Evolutionary conservation across 768 basidiomycete genomes (phyloP), one percentile per base, ranked within the genome.

Genomic region (Tylopilus balloui): DNA sequence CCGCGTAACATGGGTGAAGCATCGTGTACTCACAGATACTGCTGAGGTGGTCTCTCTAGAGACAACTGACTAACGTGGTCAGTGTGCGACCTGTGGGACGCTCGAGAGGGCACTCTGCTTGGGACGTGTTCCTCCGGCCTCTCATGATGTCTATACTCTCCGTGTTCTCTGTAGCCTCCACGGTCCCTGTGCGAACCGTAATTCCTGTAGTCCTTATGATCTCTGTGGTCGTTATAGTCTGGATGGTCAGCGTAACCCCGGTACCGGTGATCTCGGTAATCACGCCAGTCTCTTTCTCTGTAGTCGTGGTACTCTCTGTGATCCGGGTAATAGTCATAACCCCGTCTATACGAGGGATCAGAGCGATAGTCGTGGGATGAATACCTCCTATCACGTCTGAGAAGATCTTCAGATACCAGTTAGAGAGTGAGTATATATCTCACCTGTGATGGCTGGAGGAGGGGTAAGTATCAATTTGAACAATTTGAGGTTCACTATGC

Each of bases 81-180:
- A n/a, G n/a, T 55, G 47, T 62, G 40, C 17, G 57, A 14, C 50
- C 68, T 56, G 17, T 68, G 67, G 3, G 68, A 60, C 40, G 56
- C 57, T 50, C 59, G 61, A 40, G 63, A 65, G 31, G 65, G 21
- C 24, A 42, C 50, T 48, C 63, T 62, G 42, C 45, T 15, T 40
- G 66, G 66, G 19, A 45, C 2, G 21, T 48, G 24, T 11, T 41
- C 36, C 21, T 67, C 59, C 38, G 47, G 17, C 31, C 52, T 51
- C 23, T 42, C 60, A 10, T 49, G 51, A 21, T 13, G 20, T 39
- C 47, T 48, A 25, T 60, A 23, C 8, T 54, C 56, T 20, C 50
- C 55, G 9, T 56, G 54, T 4, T 52, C 60, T 27, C 56, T 45
- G 48, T 65, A 36, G 13, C 51, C 62, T 17, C 34, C 50, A 23